Evolutionary conservation across 106 monocot genomes (phyloP), one percentile per base, ranked within the genome.

Genomic region (Alisma plantagoaquatica): DNA sequence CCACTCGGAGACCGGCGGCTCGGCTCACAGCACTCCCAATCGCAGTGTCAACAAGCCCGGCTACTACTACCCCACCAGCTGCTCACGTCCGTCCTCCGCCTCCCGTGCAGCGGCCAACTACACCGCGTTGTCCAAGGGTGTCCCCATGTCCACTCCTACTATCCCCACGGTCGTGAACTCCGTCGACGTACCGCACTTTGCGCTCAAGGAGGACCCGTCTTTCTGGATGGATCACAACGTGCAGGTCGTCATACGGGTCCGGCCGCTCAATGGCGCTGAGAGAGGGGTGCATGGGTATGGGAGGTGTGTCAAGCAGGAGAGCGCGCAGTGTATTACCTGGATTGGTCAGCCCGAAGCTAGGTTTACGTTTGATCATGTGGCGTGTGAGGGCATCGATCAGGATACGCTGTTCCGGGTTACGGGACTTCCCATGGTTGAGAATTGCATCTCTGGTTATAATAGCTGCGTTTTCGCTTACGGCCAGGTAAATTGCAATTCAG

Each of bases 141-240:
- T 54, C 5, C 70, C 73, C 0, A 33, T 73, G 15, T 64, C 66
- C 2, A 46, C 70, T 21, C 27, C 41, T 23, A 54, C 69, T 3
- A 19, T 44, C 8, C n/a, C n/a, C n/a, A 33, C 33, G 3, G 56
- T 64, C 24, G 68, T 69, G 42, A 67, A 68, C 58, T 43, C 78
- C 9, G 49, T 62, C 25, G 87, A 83, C 52, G 87, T 87, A 43
- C 73, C 80, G 17, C 74, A 81, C 63, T 94, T 94, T 35, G 87
- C 83, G 23, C 77, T 94, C 50, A 76, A 43, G 45, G 87, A 94
- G 66, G 83, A 94, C 48, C 87, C 87, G 8, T 83, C 87, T 29
- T 94, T 94, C 46, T 94, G 93, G 93, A 71, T 87, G 77, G 83
- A 94, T 46, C 71, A 94, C 73, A 94, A 87, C 73, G 87, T 94